Evolutionary conservation across 2,329 filamentous ascomycete genomes (phyloP).

Genomic region (Fusarium oligoseptatum): DNA sequence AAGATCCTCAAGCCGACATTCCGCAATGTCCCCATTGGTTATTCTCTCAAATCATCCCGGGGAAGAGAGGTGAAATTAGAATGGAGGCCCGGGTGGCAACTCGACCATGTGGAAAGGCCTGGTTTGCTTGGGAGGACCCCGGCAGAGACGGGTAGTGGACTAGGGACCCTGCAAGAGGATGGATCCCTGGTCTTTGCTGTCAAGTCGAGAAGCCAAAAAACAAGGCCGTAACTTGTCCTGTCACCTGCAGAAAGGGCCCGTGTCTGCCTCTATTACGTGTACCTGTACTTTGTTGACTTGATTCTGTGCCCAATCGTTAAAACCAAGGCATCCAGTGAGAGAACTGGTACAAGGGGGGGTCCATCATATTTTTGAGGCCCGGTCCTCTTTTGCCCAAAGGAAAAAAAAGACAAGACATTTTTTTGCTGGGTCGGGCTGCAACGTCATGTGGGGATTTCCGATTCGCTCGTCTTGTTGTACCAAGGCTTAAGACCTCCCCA

Average conservation of each 20-base stretch:
- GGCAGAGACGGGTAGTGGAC: slow-evolving; percentile 20
- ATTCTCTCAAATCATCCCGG: background rate
- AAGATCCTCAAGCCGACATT: slow-evolving; percentile 26
- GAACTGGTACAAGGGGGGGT: slow-evolving; percentile 6
- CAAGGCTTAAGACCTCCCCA: slow-evolving; percentile 20
- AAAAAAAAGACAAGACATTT: slow-evolving; percentile 1
- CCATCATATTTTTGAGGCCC: slow-evolving; percentile 42
- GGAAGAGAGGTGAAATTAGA: background rate
- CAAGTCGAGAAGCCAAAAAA: slow-evolving; percentile 18
- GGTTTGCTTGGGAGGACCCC: slow-evolving; percentile 36
- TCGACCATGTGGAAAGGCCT: slow-evolving; percentile 38
- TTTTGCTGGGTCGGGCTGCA: slow-evolving; percentile 37
- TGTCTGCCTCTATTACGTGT: slow-evolving; percentile 4
- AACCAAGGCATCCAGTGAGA: slow-evolving; percentile 40
- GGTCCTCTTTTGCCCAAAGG: too few relatives aligned
- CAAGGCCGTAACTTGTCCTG: slow-evolving; percentile 22
- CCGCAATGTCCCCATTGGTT: slow-evolving; percentile 25
- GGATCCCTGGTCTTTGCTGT: slow-evolving; percentile 23
- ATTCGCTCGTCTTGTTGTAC: slow-evolving; percentile 31
- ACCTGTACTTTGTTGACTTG: background rate
- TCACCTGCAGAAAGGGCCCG: background rate
- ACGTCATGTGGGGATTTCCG: slow-evolving; percentile 42
- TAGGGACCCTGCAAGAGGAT: slow-evolving; percentile 27
- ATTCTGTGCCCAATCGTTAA: slow-evolving; percentile 37
- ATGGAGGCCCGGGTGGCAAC: slow-evolving; percentile 26